These are phyloP conservation scores for Aspergillus novoparasiticus DNA, from an alignment of 2,329 filamentous ascomycete genomes.

Conservation along the genomic window DNA sequence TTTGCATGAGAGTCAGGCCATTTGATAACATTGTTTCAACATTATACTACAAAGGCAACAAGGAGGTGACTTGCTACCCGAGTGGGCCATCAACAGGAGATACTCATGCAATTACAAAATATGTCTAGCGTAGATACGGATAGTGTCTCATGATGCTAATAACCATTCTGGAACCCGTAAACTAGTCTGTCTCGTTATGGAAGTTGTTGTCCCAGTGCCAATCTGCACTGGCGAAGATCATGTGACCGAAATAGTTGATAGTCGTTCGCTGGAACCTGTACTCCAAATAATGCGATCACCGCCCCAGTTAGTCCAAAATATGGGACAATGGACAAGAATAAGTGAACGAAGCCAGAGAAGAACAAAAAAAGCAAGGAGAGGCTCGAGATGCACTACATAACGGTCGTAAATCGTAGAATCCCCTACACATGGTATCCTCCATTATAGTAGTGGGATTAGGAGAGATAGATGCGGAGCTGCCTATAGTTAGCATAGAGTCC, in stretches of 20 bases:
- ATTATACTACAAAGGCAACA: neutral
- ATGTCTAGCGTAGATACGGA: neutral
- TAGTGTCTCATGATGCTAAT: neutral
- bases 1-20: neutral
- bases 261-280: neutral
- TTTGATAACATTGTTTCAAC: neutral
- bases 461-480: constrained; percentile 4
- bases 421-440: neutral
- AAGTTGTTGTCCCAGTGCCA: neutral
- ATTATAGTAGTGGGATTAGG: neutral
- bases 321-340: neutral
- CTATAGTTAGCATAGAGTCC: neutral
- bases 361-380: neutral
- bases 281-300: neutral
- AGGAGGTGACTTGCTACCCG: neutral
- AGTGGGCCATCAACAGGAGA: neutral
- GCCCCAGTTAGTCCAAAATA: neutral
- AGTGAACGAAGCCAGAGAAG: neutral
- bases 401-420: neutral
- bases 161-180: neutral
- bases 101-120: neutral
- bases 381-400: neutral
- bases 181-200: neutral
- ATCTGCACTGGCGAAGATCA: neutral
- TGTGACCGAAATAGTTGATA: neutral